Conservation (phyloP, 495 filamentous ascomycete species). For the Penicillium waksmanii region DNA sequence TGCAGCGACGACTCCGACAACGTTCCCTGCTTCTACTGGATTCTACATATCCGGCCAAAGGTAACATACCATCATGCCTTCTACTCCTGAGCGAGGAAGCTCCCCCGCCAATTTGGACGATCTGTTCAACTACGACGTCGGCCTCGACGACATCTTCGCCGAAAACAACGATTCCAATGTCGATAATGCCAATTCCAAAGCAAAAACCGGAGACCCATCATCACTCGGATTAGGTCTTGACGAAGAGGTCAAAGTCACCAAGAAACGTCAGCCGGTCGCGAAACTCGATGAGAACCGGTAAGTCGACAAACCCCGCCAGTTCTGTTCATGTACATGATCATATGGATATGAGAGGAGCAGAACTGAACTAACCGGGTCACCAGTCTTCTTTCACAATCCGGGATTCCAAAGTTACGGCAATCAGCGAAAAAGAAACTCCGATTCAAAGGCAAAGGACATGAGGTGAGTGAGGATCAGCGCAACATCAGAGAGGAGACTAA, state of each 20-base stretch:
- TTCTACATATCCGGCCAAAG: not conserved
- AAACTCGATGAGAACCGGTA: slow-evolving; percentile 86
- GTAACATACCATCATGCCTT: slow-evolving; percentile 11
- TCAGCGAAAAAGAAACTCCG: slow-evolving; percentile 71
- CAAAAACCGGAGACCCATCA: slow-evolving; percentile 36
- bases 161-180: slow-evolving; percentile 35
- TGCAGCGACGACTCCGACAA: no score
- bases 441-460: slow-evolving; percentile 92
- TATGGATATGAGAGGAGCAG: no score
- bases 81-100: not conserved
- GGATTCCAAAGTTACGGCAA: slow-evolving; percentile 79
- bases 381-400: slow-evolving; percentile 76
- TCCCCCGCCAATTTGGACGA: slow-evolving; percentile 51
- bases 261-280: slow-evolving; percentile 71
- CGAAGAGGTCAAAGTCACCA: slow-evolving; percentile 79
- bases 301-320: slow-evolving; percentile 11
- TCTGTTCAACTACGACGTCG: slow-evolving; percentile 73
- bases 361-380: not conserved
- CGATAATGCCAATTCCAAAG: slow-evolving; percentile 30
- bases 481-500: not conserved
- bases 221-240: slow-evolving; percentile 70
- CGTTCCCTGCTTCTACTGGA: not conserved
- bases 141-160: slow-evolving; percentile 54
- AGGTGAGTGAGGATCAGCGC: slow-evolving; percentile 56
- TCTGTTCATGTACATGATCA: not conserved